phyloP scores from a whole-genome alignment of 2,329 filamentous ascomycete genomes.

The Scytalidium sp. region DNA sequence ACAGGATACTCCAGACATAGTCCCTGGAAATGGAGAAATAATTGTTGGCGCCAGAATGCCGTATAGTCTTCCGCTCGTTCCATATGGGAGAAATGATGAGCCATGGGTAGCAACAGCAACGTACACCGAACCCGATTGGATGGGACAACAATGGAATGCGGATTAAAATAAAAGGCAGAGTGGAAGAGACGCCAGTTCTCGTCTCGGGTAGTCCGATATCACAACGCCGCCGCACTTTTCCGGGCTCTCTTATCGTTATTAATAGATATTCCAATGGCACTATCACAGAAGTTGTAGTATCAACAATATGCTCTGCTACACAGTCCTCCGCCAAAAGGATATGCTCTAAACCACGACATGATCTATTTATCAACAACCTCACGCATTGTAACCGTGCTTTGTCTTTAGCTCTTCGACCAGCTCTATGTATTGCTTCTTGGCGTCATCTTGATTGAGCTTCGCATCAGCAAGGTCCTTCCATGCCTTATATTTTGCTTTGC shows the following conservation, averaged over 20 bases:
- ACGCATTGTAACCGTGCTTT: slow-evolving; percentile 63
- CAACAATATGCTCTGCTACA: too few species aligned
- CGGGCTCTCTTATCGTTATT: too few species aligned
- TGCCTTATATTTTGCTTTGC: slow-evolving; percentile 75
- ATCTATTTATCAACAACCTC: slow-evolving; percentile 58
- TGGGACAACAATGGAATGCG: slow-evolving; percentile 37
- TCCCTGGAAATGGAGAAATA: slow-evolving; percentile 16
- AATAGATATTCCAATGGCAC: too few species aligned
- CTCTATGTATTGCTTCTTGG: slow-evolving; percentile 74
- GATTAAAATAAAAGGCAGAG: not conserved
- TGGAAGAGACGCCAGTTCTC: too few species aligned
- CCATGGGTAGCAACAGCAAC: slow-evolving; percentile 73
- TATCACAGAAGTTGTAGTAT: too few species aligned
- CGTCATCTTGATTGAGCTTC: slow-evolving; percentile 57
- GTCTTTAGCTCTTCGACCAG: slow-evolving; percentile 70
- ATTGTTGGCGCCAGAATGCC: slow-evolving; percentile 73
- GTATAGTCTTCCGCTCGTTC: slow-evolving; percentile 73
- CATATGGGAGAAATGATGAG: slow-evolving; percentile 59
- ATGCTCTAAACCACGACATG: not conserved
- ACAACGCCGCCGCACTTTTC: too few species aligned
- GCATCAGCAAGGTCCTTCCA: slow-evolving; percentile 72
- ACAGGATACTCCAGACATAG: slow-evolving; percentile 48
- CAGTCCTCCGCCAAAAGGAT: not conserved
- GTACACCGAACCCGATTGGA: slow-evolving; percentile 62
- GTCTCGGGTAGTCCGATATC: too few species aligned